Evolutionary conservation across 352 stramenopile genomes (phyloP), one percentile per base, ranked within the genome.

Genomic region (Aphanomyces euteiches): DNA sequence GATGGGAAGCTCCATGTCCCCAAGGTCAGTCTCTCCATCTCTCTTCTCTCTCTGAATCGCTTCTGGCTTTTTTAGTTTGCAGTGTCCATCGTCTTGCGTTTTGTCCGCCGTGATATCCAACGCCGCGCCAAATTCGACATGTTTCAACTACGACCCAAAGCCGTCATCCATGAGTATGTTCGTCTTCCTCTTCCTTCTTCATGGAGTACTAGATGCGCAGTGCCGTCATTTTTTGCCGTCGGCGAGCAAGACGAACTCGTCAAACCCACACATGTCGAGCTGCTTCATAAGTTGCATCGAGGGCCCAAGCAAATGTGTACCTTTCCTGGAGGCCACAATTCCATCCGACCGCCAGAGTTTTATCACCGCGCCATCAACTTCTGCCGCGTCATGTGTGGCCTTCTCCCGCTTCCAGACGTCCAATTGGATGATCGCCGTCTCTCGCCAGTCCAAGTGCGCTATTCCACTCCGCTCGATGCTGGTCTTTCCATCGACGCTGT

Each of bases 91-190:
- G 84, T 95, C 5, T 90, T 95, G 85, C 72, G 83, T 36, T 72
- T 95, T 15, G 88, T 95, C 56, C 82, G 85, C 56, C 74, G 82
- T 1, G 84, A 93, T 72, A 90, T 95, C 50, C 90, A 90, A 69
- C 80, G 82, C 4, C 74, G 87, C 57, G 87, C 87, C 47, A 91
- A 92, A 68, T 95, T 95, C 72, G 87, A 95, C 69, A 91, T 93
- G 82, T 93, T 91, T 72, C 90, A 95, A 72, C 73, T 95, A 54
- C 93, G 91, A 45, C 87, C 87, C 0, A 90, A 93, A 57, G 78
- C 74, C 17, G 87, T 83, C 41, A 72, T 95, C 1, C 73, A 85
- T 75, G 87, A 90, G 75, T 93, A 78, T 58, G 74, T 67, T 17
- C 17, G 54, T 7, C 19, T 4, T n/a, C 5, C 43, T 34, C 15